Base-by-base conservation (phyloP, 208 protist species). In the Trypanosoma brucei region DNA sequence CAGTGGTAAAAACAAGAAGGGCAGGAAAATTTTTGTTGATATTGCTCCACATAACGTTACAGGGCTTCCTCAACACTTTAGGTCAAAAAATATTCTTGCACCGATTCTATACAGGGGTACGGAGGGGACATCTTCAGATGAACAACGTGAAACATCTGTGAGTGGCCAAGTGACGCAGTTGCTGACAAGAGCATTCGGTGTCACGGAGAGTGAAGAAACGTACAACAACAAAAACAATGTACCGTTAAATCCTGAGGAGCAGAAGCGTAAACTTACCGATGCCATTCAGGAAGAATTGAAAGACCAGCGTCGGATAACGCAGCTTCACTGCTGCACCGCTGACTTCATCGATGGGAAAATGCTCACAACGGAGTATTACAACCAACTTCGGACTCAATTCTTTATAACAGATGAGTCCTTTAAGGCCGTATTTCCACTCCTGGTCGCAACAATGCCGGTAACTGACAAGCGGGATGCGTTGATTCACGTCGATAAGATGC, bases 401-500 rank as follows among this genome's bases (percentile, higher is more conserved):
- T 91, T 94, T 36, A 68, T 73, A 2, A 64, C 78, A 33, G 62
- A 70, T 22, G 37, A 44, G 6, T 76, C 79, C 1, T 83, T 95
- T 48, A 65, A 81, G 46, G 66, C 72, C 55, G 68, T 95, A 7
- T 88, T 93, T 46, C 85, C 83, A 3, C 62, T 91, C n/a, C 62
- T 95, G 5, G 75, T 93, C 13, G 81, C 84, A 9, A 87, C 86
- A 36, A 61, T 88, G 6, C 86, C 84, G 2, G 44, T 73, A 0
- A 64, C 54, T 40, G 59, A 78, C 8, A 83, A 83, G 59, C 61
- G 76, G 33, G 48, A 61, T 37, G 86, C 83, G 34, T 68, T 95
- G 48, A 70, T 78, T 57, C 75, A 90, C 62, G 62, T 92, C 53
- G 76, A 77, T 62, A 84, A 86, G 67, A 93, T 95, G 79, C 72